Percentiles rank a stretch among this genome's conserved stretches.
Evolutionary conservation across 495 filamentous ascomycete genomes (phyloP).

Genomic region (Cladorrhinum samala): DNA sequence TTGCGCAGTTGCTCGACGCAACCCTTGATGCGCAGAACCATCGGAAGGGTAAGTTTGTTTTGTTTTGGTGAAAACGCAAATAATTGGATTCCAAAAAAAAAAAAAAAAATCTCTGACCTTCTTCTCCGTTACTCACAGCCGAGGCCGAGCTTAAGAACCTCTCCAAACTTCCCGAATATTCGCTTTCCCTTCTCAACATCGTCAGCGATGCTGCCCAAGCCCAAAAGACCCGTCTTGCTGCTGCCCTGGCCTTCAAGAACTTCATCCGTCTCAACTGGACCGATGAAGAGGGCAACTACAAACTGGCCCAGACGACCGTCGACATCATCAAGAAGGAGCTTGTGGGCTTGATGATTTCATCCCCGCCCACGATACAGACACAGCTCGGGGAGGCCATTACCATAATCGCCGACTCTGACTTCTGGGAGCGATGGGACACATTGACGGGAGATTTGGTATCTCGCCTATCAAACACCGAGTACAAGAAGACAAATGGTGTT

Average conservation of each 20-base stretch:
- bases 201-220: conserved; percentile 66
- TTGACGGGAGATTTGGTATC: conserved; percentile 83
- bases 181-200: conserved; percentile 80
- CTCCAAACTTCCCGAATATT: conserved; percentile 76
- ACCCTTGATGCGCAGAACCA: conserved; percentile 80
- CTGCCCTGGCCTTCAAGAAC: conserved; percentile 96
- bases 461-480: conserved; percentile 69
- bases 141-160: conserved; percentile 68
- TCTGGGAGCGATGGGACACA: conserved; percentile 92
- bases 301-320: conserved; percentile 73
- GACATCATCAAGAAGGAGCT: conserved; percentile 85
- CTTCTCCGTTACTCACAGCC: conserved; percentile 49
- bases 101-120: neutral
- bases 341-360: conserved; percentile 91
- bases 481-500: conserved; percentile 81
- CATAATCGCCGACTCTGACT: conserved; percentile 95
- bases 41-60: conserved; percentile 66
- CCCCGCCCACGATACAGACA: conserved; percentile 77
- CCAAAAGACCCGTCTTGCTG: conserved; percentile 74
- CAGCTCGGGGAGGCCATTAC: conserved; percentile 96
- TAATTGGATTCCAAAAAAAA: neutral
- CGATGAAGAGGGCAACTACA: conserved; percentile 85
- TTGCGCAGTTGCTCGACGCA: conserved; percentile 75
- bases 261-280: conserved; percentile 77
- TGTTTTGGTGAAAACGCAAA: neutral